Evolutionary conservation across 495 filamentous ascomycete genomes (phyloP), one percentile per base, ranked within the genome.

Genomic region (Penicillium subrubescens): DNA sequence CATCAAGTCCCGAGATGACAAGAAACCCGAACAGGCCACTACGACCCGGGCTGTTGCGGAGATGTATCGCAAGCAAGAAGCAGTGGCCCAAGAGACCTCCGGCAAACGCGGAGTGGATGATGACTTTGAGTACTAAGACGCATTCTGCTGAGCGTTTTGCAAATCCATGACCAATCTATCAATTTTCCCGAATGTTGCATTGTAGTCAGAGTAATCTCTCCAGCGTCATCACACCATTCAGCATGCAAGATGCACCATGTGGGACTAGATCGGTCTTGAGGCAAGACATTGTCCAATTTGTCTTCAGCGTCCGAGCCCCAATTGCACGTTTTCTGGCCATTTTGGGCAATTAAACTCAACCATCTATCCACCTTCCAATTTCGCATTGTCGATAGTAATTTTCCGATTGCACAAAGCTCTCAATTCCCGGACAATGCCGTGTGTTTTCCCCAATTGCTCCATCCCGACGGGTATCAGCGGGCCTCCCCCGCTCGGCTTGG

Each of bases 31-130:
- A 37, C 84, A 95, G 78, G 96, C 95, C 39, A 98, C 94, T 25
- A 90, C 82, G 21, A 90, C 85, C 48, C 81, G 88, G 57, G 91
- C 91, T 73, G 89, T 98, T 17, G 93, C 93, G 7, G 95, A 99
- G 77, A 96, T 99, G 94, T 99, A 98, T 82, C 84, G 88, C 64
- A 94, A 91, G 79, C 95, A 99, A 81, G 94, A 97, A 77, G 88
- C 88, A 57, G 92, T 97, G 34, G 77, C 82, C 6, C 88, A 84
- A 63, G 79, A 81, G 54, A 73, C 44, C 46, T 83, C 93, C 69
- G 89, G 80, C 59, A 93, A 93, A 77, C 88, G 86, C 2, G 88
- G 88, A 14, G 93, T 94, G 58, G 95, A 99, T 84, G 96, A 98
- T 84, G 93, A 98, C 79, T 99, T 97, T 79, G 95, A 99, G 80